A percentile compares a stretch with the other conserved stretches of the same genome.
Evolutionary conservation across 2,329 filamentous ascomycete species (phyloP).

Genomic region (Diaporthe capsici): DNA sequence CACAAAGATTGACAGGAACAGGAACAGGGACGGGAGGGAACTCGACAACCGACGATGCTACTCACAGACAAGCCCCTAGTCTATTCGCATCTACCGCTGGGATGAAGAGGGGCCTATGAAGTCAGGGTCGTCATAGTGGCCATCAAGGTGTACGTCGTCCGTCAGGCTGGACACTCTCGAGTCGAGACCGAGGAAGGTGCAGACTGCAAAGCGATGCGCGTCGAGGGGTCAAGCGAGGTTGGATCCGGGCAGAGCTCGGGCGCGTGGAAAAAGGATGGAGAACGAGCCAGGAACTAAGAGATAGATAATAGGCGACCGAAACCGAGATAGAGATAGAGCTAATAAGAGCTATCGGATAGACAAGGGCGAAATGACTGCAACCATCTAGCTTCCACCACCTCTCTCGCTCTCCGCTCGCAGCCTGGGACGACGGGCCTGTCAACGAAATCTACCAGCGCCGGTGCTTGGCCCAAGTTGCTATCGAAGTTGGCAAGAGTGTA

Average conservation of each 20-base stretch:
- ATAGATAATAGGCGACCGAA: constrained; percentile 24
- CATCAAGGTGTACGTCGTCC: constrained; percentile 39
- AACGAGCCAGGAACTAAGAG: constrained; percentile 10
- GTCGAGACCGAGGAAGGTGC: constrained; percentile 6
- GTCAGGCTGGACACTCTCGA: constrained; percentile 10
- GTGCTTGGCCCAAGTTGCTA: background rate
- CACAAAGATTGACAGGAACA: constrained; percentile 29
- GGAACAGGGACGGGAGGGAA: background rate
- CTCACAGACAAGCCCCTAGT: constrained; percentile 32
- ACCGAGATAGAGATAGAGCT: constrained; percentile 24
- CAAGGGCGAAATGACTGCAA: constrained; percentile 32
- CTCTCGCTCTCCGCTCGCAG: constrained; percentile 5
- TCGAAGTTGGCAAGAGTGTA: background rate
- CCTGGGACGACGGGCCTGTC: constrained; percentile 9
- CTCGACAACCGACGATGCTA: background rate
- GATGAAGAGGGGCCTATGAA: constrained; percentile 35
- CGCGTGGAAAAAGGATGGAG: constrained; percentile 11
- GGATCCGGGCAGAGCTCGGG: background rate
- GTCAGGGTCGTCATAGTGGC: constrained; percentile 37
- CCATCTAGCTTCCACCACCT: constrained; percentile 37
- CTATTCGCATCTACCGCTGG: constrained; percentile 12
- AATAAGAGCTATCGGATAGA: constrained; percentile 14
- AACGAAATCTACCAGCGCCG: background rate
- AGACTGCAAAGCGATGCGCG: constrained; percentile 16
- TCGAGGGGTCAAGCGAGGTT: constrained; percentile 10